Base-by-base conservation (phyloP, 2,329 filamentous ascomycete genomes). In the Xylariaceae sp. region DNA sequence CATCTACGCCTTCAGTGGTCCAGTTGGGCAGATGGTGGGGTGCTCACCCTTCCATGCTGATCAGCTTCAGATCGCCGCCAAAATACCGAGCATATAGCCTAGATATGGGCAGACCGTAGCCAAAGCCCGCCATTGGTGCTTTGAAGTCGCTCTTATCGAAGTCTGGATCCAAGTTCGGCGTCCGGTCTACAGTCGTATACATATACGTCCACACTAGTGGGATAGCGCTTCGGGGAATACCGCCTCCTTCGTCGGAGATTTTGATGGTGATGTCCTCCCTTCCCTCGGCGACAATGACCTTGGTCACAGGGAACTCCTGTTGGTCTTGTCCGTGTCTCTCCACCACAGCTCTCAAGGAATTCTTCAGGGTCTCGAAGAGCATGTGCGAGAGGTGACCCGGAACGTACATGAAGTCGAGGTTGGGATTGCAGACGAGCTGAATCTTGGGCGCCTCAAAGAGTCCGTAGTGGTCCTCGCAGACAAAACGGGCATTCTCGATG, bases 191-290 rank as follows among this genome's bases (percentile, higher is more conserved):
- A 2, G 92, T 98, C 22, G 92, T 98, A 60, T 98, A 98, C 92
- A 96, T 98, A 60, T 98, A 98, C 10, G 92, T 98, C 92, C 92
- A 98, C n/a, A 96, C 92, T 11, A 98, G 72, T 5, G 92, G 92
- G 44, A 98, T 96, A 33, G 87, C 77, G 50, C 84, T 93, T 51
- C 92, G 72, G 1, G 92, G 88, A 33, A 98, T 96, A 42, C 92
- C 92, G 44, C 92, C 92, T 38, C 92, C 92, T 63, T 98, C 92
- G 58, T 98, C 92, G 4, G 83, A 86, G 50, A 98, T 83, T 65
- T 98, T 98, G 68, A 98, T 95, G 5, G 92, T 98, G 52, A 98
- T 98, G 54, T 98, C 92, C 63, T 98, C 92, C 58, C 92, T 90
- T 38, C 92, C 92, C 62, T 98, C 90, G 19, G 92, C 92, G 19